Evolutionary conservation across 495 filamentous ascomycete genomes (phyloP).

Genomic region (Thozetella sp.): DNA sequence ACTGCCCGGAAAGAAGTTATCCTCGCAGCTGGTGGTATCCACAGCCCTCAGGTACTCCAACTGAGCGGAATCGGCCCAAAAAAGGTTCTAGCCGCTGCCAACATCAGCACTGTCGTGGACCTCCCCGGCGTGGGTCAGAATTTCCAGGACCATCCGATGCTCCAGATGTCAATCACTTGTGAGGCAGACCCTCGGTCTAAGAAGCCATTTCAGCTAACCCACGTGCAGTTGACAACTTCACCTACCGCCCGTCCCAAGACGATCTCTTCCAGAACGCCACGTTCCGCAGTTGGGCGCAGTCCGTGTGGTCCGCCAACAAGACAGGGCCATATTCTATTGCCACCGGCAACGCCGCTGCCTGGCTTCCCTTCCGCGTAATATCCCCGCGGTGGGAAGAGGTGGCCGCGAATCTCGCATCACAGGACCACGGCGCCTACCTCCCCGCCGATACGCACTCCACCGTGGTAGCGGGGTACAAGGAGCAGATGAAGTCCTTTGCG

Average conservation of each 20-base stretch:
- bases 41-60: slow-evolving; percentile 59
- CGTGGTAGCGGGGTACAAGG: slow-evolving; percentile 44
- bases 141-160: slow-evolving; percentile 57
- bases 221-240: slow-evolving; percentile 30
- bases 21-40: slow-evolving; percentile 57
- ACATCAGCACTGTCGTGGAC: slow-evolving; percentile 46
- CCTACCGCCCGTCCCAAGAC: slow-evolving; percentile 23
- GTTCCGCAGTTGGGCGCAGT: slow-evolving; percentile 34
- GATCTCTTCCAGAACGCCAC: slow-evolving; percentile 38
- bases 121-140: slow-evolving; percentile 59
- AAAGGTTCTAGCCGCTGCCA: slow-evolving; percentile 35
- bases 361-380: slow-evolving; percentile 46
- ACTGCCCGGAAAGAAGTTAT: slow-evolving; percentile 58
- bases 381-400: slow-evolving; percentile 32
- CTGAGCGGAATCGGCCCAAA: slow-evolving; percentile 55
- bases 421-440: slow-evolving; percentile 37
- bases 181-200: slow-evolving; percentile 7
- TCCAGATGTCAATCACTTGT: slow-evolving; percentile 28
- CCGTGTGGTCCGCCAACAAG: slow-evolving; percentile 32
- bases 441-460: slow-evolving; percentile 33
- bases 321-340: slow-evolving; percentile 46
- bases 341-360: slow-evolving; percentile 42
- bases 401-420: slow-evolving; percentile 27
- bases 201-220: background rate
- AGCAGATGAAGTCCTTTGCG: slow-evolving; percentile 44